phyloP scores from a whole-genome alignment of 163 green algal species.

The Chlamydomonas reinhardtii region DNA sequence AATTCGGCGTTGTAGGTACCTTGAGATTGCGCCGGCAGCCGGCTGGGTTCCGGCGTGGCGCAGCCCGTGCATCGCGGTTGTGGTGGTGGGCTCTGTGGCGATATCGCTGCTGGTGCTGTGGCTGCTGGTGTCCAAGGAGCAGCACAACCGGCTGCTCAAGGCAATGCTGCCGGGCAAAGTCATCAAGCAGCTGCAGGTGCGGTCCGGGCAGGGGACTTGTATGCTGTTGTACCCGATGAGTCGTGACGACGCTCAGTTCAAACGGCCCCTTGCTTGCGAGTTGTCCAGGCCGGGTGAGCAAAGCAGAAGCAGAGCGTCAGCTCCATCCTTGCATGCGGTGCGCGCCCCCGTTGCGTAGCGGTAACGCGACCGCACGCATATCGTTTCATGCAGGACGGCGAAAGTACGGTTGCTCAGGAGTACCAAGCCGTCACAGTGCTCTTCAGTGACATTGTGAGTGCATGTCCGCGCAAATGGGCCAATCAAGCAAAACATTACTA shows the following conservation, averaged over 20 bases:
- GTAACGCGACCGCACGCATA: neutral
- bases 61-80: slow-evolving; percentile 9
- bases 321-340: too few relatives aligned
- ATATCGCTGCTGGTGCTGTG: slow-evolving; percentile 37
- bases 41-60: slow-evolving; percentile 37
- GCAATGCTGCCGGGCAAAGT: slow-evolving; percentile 39
- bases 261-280: too few relatives aligned
- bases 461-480: neutral
- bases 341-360: too few relatives aligned
- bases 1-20: neutral
- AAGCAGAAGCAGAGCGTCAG: too few relatives aligned
- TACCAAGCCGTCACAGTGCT: neutral
- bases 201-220: neutral
- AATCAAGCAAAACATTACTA: neutral
- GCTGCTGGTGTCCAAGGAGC: slow-evolving; percentile 10
- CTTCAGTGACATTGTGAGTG: neutral
- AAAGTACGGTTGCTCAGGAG: neutral
- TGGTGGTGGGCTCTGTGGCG: neutral
- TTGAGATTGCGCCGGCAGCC: slow-evolving; percentile 1
- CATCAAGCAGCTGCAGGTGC: slow-evolving; percentile 37
- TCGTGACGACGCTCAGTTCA: too few relatives aligned
- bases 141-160: slow-evolving; percentile 30
- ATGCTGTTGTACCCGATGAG: too few relatives aligned
- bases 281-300: too few relatives aligned
- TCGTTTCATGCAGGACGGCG: neutral